Percentiles rank a stretch among this genome's conserved stretches.
Conservation (phyloP, 2,329 filamentous ascomycete species). For the Canariomyces notabilis region DNA sequence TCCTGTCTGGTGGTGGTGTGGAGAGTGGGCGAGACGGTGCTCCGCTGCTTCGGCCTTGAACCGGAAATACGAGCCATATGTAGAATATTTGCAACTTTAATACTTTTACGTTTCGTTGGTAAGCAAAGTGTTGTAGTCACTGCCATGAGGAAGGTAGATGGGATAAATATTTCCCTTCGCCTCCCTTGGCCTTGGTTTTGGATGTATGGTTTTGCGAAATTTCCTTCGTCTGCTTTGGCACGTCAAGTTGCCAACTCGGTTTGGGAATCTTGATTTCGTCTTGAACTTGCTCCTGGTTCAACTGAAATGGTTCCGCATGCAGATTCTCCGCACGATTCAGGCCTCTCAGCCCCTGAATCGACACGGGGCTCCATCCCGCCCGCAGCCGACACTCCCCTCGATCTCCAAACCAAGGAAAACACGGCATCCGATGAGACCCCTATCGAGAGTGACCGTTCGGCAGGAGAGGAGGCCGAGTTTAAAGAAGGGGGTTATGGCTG, state of each 20-base stretch:
- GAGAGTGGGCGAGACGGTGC: not conserved
- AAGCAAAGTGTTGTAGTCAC: not conserved
- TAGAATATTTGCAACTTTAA: not conserved
- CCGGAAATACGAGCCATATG: not conserved
- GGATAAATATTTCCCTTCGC: not conserved
- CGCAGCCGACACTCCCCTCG: not conserved
- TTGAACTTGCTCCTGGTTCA: not conserved
- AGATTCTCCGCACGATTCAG: not conserved
- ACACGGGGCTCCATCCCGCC: not conserved
- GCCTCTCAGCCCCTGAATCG: constrained; percentile 8
- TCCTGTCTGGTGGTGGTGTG: not conserved
- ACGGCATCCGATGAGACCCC: constrained; percentile 12
- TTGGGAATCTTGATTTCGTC: not conserved
- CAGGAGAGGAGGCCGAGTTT: constrained; percentile 32
- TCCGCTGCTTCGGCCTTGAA: not conserved
- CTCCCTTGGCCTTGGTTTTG: too few relatives aligned
- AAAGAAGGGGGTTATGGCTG: constrained; percentile 58
- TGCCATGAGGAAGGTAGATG: not conserved
- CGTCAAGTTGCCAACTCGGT: not conserved
- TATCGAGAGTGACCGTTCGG: constrained; percentile 21
- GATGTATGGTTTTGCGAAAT: not conserved
- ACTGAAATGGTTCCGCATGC: not conserved
- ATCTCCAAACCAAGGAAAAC: constrained; percentile 1
- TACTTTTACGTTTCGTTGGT: too few relatives aligned
- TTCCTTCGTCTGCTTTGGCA: not conserved